Evolutionary conservation across 177 flowering plant species (phyloP), one percentile per base, ranked within the genome.

Genomic region (Vitis hybrid): DNA sequence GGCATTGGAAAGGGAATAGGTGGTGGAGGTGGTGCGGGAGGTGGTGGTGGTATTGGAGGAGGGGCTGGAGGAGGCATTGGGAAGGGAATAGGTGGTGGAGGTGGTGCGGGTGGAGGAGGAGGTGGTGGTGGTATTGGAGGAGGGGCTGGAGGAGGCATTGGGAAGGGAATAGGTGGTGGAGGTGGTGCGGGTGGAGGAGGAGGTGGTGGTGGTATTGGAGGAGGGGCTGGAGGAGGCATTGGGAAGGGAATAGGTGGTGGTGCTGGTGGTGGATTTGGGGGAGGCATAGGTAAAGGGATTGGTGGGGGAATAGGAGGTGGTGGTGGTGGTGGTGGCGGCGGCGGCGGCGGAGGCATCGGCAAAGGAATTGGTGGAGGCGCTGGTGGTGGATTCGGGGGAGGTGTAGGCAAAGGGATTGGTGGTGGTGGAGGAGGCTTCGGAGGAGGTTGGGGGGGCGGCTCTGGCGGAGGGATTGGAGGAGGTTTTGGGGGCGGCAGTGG

Each of bases 221-320:
- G 64, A 16, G 66, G 70, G 11, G 40, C 16, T 2, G 59, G 64
- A 8, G 58, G 65, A 11, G 70, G 75, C 1, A 24, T 24, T 48
- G 57, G 66, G 10, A 49, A 32, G 2, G 64, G 60, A n/a, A 54
- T 56, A 11, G 62, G 46, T 27, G 69, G 60, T 16, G 68, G 67
- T 2, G 32, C 30, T 18, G 71, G 61, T 10, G 71, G 68, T 19
- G 67, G 65, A 1, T 1, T 11, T 56, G 70, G 70, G 6, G 61
- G 70, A n/a, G 61, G 70, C 30, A 12, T 19, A 10, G 70, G 61
- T 2, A 32, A 48, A 51, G 65, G 72, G 30, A 46, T n/a, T 46
- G 78, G 74, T 18, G 68, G 66, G 11, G 78, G 70, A 14, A 54
- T 11, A n/a, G 60, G 51, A 27, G 51, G 21, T 9, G 60, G 66